These are phyloP conservation scores for Metarhizium guizhouense DNA, from an alignment of 2,329 filamentous ascomycete genomes.

Conservation along the genomic window DNA sequence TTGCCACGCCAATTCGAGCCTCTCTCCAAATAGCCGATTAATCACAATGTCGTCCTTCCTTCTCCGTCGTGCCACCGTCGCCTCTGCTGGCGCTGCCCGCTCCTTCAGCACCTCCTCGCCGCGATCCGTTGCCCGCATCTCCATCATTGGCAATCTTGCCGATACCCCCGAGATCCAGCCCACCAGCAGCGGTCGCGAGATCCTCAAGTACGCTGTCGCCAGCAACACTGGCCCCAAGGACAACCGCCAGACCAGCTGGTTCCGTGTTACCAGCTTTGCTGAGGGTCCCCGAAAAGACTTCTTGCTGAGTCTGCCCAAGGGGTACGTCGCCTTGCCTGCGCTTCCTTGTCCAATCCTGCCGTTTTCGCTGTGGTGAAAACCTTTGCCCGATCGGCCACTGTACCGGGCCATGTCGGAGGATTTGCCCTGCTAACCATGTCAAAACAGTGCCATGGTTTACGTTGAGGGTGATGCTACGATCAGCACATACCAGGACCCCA, in stretches of 20 bases:
- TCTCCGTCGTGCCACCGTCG: slow-evolving; percentile 42
- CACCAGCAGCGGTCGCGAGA: slow-evolving; percentile 61
- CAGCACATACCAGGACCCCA: slow-evolving; percentile 55
- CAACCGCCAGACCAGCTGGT: slow-evolving; percentile 76
- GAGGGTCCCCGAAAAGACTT: slow-evolving; percentile 64
- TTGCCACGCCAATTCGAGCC: neutral
- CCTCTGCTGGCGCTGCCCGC: slow-evolving; percentile 45
- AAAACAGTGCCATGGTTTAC: slow-evolving; percentile 61
- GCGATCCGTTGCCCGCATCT: slow-evolving; percentile 66
- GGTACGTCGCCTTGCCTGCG: slow-evolving; percentile 47
- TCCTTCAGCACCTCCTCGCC: slow-evolving; percentile 67
- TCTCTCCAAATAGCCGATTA: neutral
- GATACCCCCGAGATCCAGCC: slow-evolving; percentile 66
- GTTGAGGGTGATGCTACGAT: slow-evolving; percentile 76
- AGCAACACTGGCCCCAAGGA: slow-evolving; percentile 58
- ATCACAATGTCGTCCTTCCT: slow-evolving; percentile 37
- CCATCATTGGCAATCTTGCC: slow-evolving; percentile 77
- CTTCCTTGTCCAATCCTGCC: neutral
- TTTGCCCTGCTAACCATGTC: slow-evolving; percentile 9
- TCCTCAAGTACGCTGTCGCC: slow-evolving; percentile 71
- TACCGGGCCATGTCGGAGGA: neutral
- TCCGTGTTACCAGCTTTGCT: slow-evolving; percentile 66
- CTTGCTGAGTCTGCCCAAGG: slow-evolving; percentile 68
- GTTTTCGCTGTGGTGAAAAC: neutral
- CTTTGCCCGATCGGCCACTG: too few relatives aligned